Evolutionary conservation across 495 filamentous ascomycete genomes (phyloP).

Genomic region (Hamigera avellanea): DNA sequence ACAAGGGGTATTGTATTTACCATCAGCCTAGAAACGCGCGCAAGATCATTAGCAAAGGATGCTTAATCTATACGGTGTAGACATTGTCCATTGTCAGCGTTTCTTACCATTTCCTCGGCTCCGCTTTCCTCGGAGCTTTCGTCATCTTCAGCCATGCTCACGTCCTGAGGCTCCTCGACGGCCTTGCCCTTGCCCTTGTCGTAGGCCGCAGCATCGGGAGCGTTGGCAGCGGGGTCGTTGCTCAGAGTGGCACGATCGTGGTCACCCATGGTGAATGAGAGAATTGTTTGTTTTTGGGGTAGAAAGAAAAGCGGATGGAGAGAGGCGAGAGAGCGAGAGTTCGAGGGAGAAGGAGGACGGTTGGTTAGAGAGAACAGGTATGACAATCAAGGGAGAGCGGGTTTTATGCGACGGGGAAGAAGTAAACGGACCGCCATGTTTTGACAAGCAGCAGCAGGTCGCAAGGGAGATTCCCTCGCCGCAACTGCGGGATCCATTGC

Average conservation of each 20-base stretch:
- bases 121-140: conserved; percentile 54
- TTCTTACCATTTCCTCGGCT: conserved; percentile 48
- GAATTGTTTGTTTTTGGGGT: neutral
- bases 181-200: conserved; percentile 55
- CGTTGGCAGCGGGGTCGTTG: conserved; percentile 22
- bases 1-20: conserved; percentile 2
- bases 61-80: neutral
- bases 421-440: too few relatives aligned
- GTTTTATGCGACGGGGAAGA: too few relatives aligned
- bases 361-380: too few relatives aligned
- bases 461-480: too few relatives aligned
- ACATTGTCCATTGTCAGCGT: neutral
- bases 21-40: conserved; percentile 27
- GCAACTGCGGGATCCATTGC: too few relatives aligned
- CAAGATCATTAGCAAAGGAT: conserved; percentile 2
- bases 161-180: conserved; percentile 32
- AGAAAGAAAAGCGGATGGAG: neutral
- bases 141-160: conserved; percentile 58
- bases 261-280: conserved; percentile 25
- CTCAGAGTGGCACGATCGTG: conserved; percentile 16
- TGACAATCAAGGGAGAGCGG: neutral
- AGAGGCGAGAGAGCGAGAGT: neutral
- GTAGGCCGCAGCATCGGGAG: conserved; percentile 25
- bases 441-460: too few relatives aligned
- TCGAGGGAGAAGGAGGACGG: neutral